These are phyloP conservation scores for Aureobasidium namibiae DNA, from an alignment of 2,329 filamentous ascomycete species.

Conservation along the genomic window DNA sequence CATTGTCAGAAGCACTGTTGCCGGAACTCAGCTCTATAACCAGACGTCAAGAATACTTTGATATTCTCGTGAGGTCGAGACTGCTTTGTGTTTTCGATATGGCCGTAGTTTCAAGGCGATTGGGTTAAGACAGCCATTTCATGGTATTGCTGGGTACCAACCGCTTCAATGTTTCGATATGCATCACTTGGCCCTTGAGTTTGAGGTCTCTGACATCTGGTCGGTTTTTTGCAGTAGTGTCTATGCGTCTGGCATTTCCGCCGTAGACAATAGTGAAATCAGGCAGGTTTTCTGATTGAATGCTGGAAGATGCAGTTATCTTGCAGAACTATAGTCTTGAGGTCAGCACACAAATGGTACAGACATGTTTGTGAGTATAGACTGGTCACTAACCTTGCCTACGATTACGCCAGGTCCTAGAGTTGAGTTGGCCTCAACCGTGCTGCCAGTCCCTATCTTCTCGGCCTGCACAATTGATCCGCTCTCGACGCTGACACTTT, in stretches of 20 bases:
- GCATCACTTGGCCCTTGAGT: slow-evolving; percentile 25
- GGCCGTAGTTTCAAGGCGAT: neutral
- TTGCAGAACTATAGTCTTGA: slow-evolving; percentile 33
- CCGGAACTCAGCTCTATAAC: neutral
- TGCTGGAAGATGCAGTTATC: slow-evolving; percentile 28
- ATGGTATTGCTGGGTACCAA: slow-evolving; percentile 27
- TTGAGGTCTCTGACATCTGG: slow-evolving; percentile 24
- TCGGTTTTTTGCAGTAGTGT: slow-evolving; percentile 29
- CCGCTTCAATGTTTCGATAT: slow-evolving; percentile 25
- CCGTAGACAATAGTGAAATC: slow-evolving; percentile 40
- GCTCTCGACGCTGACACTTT: slow-evolving; percentile 37
- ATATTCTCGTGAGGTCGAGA: neutral
- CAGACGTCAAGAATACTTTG: neutral
- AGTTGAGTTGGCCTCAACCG: slow-evolving; percentile 23
- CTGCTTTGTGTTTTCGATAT: neutral
- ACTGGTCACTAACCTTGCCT: slow-evolving; percentile 30
- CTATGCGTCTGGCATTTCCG: slow-evolving; percentile 29
- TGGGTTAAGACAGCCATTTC: slow-evolving; percentile 24
- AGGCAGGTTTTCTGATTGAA: slow-evolving; percentile 30
- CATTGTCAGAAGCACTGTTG: slow-evolving; percentile 3
- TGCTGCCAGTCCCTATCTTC: slow-evolving; percentile 23
- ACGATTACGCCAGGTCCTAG: slow-evolving; percentile 33
- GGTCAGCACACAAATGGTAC: neutral
- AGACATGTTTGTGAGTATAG: neutral
- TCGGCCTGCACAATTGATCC: slow-evolving; percentile 32